Evolutionary conservation across 768 basidiomycete genomes (phyloP).

Genomic region (Mycena olivaceomarginata): DNA sequence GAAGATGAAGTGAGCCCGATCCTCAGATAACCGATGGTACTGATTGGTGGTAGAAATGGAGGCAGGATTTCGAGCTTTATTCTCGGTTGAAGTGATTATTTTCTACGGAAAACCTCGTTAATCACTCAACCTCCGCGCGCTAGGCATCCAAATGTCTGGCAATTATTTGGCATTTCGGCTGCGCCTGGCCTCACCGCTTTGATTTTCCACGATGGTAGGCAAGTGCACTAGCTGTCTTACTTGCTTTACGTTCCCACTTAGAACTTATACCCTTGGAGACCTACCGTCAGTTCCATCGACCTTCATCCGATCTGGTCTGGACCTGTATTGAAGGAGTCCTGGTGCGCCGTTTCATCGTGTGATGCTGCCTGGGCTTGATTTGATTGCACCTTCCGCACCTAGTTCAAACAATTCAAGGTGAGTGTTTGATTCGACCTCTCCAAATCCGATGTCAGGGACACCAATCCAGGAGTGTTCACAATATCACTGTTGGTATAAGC

Average conservation of each 20-base stretch:
- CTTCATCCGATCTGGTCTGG: constrained; percentile 9
- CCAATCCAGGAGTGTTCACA: not conserved
- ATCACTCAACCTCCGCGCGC: constrained; percentile 14
- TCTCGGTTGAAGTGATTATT: not conserved
- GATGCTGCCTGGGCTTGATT: not conserved
- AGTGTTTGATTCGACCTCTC: not conserved
- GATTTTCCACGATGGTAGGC: constrained; percentile 11
- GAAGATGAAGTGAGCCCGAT: not conserved
- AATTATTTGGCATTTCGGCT: too few species aligned
- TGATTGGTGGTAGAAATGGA: not conserved
- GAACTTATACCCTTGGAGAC: not conserved
- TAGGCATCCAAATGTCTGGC: not conserved
- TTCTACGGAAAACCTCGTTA: not conserved
- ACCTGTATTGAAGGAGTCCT: not conserved
- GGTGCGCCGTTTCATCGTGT: not conserved
- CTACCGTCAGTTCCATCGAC: not conserved
- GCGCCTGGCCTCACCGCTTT: not conserved
- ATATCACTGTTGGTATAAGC: not conserved
- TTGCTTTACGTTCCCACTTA: too few species aligned
- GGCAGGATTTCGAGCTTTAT: not conserved
- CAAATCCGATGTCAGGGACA: not conserved
- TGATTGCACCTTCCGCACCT: not conserved
- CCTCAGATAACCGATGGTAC: not conserved
- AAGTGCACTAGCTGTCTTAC: not conserved
- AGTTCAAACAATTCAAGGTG: constrained; percentile 28